Evolutionary conservation across 176 grass and related monocot species (phyloP).

Genomic region (Carex cristatella): DNA sequence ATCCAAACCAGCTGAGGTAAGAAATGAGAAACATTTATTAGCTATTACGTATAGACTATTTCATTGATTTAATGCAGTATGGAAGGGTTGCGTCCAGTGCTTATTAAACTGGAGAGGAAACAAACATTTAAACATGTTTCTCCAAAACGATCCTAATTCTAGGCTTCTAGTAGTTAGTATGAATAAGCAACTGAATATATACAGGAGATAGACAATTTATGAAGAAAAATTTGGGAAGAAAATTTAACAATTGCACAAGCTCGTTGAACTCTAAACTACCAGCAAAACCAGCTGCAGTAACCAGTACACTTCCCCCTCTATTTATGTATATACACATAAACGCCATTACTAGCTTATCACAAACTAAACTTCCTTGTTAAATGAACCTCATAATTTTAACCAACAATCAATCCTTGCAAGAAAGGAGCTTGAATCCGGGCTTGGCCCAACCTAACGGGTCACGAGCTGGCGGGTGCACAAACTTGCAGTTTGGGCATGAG

Average conservation of each 20-base stretch:
- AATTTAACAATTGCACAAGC: constrained; percentile 14
- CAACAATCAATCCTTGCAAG: constrained; percentile 51
- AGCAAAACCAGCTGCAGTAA: constrained; percentile 21
- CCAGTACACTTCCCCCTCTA: neutral
- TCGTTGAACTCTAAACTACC: constrained; percentile 16
- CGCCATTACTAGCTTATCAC: neutral
- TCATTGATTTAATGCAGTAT: neutral
- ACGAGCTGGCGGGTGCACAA: constrained; percentile 32
- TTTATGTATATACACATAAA: constrained; percentile 22
- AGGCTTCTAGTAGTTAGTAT: neutral
- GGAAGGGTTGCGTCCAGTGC: neutral
- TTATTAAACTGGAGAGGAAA: neutral
- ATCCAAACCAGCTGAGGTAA: constrained; percentile 15
- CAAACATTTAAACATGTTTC: neutral
- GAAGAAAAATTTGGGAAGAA: constrained; percentile 9
- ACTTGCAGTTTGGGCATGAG: constrained; percentile 46
- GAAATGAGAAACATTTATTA: constrained; percentile 7
- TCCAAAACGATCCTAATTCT: neutral
- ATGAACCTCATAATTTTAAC: constrained; percentile 13
- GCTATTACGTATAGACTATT: constrained; percentile 8
- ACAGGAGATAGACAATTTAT: neutral
- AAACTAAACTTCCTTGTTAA: constrained; percentile 8
- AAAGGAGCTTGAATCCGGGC: constrained; percentile 55
- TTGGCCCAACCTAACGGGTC: constrained; percentile 35
- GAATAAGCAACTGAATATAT: neutral